Percentiles rank a stretch among this genome's conserved stretches.
Evolutionary conservation across 257 asterid genomes (phyloP).

Genomic region (Rauvolfia tetraphylla): DNA sequence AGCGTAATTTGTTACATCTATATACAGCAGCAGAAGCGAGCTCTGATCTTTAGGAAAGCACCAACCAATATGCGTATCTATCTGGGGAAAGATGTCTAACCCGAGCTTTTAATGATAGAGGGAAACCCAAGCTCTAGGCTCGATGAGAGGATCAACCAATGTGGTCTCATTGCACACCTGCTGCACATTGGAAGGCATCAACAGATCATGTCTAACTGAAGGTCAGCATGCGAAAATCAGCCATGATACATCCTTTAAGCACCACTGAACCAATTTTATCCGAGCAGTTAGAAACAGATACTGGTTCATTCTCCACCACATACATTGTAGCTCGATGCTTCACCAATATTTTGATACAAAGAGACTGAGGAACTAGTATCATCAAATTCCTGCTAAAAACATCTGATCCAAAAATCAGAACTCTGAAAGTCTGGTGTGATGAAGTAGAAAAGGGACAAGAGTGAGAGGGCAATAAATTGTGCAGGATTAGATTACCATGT

Average conservation of each 20-base stretch:
- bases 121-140: conserved; percentile 24
- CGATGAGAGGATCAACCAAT: background rate
- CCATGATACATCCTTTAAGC: background rate
- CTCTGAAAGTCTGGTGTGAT: background rate
- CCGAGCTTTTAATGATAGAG: conserved; percentile 19
- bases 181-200: background rate
- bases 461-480: background rate
- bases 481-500: conserved; percentile 25
- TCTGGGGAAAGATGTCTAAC: conserved; percentile 39
- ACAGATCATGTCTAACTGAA: conserved; percentile 13
- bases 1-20: conserved; percentile 29
- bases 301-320: conserved; percentile 9
- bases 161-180: conserved; percentile 10
- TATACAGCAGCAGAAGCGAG: conserved; percentile 28
- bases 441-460: background rate
- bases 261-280: conserved; percentile 3
- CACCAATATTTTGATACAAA: conserved; percentile 1
- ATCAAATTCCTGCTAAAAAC: conserved; percentile 14
- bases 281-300: conserved; percentile 3
- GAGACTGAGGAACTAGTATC: background rate
- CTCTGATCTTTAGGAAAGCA: conserved; percentile 36
- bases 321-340: conserved; percentile 1
- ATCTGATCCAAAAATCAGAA: background rate
- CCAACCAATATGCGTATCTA: conserved; percentile 30
- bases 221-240: conserved; percentile 3